phyloP scores from a whole-genome alignment of 371 early-diverging fungal genomes.

The Mortierella sp. region DNA sequence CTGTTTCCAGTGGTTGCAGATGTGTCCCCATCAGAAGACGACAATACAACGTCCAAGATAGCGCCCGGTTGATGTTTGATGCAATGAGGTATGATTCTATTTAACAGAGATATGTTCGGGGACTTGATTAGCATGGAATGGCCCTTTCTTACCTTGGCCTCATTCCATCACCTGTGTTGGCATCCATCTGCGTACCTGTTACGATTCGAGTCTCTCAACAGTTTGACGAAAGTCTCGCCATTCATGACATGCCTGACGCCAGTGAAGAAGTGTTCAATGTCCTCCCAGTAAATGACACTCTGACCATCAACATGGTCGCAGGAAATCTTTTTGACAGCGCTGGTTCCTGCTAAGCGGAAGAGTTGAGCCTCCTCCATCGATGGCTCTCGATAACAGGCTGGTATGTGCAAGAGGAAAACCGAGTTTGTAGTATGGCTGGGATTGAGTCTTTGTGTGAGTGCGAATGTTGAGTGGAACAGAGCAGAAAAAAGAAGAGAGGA shows the following conservation, averaged over 20 bases:
- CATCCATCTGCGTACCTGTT: slow-evolving; percentile 1
- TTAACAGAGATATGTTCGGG: not conserved
- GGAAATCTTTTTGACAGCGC: no score
- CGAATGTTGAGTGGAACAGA: no score
- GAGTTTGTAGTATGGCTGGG: no score
- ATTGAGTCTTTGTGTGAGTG: no score
- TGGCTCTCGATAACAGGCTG: no score
- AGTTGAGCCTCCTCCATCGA: no score
- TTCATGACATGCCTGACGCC: slow-evolving; percentile 2
- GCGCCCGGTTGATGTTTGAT: slow-evolving; percentile 1
- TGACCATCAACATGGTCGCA: slow-evolving; percentile 3
- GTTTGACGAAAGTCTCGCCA: not conserved
- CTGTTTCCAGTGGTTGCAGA: no score
- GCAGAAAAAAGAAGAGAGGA: no score
- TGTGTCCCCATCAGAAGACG: no score
- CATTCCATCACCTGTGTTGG: not conserved
- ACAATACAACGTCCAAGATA: slow-evolving; percentile 15
- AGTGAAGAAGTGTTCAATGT: slow-evolving; percentile 4
- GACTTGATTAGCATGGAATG: not conserved
- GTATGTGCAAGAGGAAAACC: no score
- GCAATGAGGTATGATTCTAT: slow-evolving; percentile 7
- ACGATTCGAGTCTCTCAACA: slow-evolving; percentile 1
- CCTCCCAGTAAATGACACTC: slow-evolving; percentile 10
- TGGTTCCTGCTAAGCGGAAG: no score
- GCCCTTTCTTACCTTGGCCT: not conserved